Conservation (phyloP, 768 basidiomycete species). For the Phaffia australis region DNA sequence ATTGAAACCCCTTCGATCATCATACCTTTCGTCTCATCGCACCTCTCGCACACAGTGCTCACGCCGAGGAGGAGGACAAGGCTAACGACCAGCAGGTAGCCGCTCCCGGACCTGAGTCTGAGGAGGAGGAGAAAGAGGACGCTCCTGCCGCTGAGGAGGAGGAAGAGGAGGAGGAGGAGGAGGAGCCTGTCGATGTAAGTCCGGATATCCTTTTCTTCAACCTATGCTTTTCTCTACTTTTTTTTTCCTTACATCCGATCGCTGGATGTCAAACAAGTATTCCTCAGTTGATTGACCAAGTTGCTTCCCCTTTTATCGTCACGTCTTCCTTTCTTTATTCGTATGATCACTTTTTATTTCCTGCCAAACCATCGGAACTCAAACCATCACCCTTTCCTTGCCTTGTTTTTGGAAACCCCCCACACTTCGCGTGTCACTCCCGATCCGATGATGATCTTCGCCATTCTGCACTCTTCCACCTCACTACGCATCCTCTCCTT, state of each 20-base stretch:
- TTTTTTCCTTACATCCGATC: not conserved
- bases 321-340: not conserved
- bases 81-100: constrained; percentile 9
- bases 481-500: not conserved
- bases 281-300: not conserved
- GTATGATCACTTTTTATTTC: constrained; percentile 5
- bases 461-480: not conserved
- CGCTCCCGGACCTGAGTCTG: constrained; percentile 8
- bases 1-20: not conserved
- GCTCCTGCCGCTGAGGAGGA: constrained; percentile 2
- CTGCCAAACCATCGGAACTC: not conserved
- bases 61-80: constrained; percentile 25
- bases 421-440: too few species aligned
- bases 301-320: constrained; percentile 1
- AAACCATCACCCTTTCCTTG: not conserved
- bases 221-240: not conserved
- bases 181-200: constrained; percentile 26
- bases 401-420: not conserved
- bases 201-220: not conserved
- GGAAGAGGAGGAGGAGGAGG: constrained; percentile 28
- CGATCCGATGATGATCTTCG: not conserved
- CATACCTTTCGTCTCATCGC: not conserved
- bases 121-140: constrained; percentile 24
- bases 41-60: constrained; percentile 14
- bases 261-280: not conserved